Evolutionary conservation across 2,329 filamentous ascomycete genomes (phyloP), one percentile per base, ranked within the genome.

Genomic region (Fusarium sp.): DNA sequence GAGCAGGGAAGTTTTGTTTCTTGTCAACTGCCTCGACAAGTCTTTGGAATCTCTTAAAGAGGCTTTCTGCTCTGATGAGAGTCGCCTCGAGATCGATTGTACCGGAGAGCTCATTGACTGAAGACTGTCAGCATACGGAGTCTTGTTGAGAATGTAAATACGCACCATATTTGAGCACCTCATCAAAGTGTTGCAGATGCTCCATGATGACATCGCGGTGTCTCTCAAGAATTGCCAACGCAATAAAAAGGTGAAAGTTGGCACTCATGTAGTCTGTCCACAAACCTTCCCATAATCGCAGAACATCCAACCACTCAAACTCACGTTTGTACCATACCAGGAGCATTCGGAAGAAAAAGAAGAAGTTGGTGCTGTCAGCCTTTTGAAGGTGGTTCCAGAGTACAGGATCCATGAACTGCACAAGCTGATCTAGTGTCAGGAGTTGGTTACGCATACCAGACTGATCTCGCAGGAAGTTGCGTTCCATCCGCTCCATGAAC

Each of bases 281-380:
- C 4, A 98, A 82, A 0, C 88, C 86, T 80, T 99, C 96, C 96
- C 96, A 99, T 6, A 99, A 83, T 19, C 92, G 88, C 34, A 98
- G 83, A 13, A 97, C 89, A 76, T 98, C 94, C 49, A 86, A 79
- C 93, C 95, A 99, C 71, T 89, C 87, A 75, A 99, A 99, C 80
- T 99, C 96, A 49, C 96, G 91, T 84, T 99, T 99, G 81, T 96
- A 99, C 96, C 96, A 99, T 12, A 99, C 96, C 2, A 99, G 85
- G 34, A 99, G 85, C 96, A 98, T 98, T 64, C 96, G 92, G 88
- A 98, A 99, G 84, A 99, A 98, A 84, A 99, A 99, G 82, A 99
- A 99, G 81, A 99, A 99, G 79, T 99, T 99, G 25, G 96, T 99
- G 76, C 92, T 97, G 75, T 99, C 97, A 21, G 94, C 93, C 18